These are phyloP conservation scores for Starmerella tilneyi DNA, from an alignment of 805 yeast species.

Conservation along the genomic window DNA sequence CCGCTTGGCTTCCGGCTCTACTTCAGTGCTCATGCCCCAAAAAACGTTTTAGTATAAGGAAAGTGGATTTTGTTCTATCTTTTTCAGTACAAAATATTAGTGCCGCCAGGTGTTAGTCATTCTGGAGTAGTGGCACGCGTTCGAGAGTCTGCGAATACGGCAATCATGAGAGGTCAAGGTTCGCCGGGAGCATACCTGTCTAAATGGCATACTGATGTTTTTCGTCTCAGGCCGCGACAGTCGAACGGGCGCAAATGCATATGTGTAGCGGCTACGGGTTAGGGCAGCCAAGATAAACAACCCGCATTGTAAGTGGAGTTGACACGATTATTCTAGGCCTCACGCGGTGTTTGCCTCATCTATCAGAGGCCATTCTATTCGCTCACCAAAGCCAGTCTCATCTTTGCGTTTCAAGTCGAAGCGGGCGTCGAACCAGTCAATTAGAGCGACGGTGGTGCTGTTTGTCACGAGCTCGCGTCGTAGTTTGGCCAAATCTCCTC, in stretches of 20 bases:
- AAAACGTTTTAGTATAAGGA: not conserved
- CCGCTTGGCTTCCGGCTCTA: slow-evolving; percentile 18
- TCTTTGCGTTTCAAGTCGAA: slow-evolving; percentile 58
- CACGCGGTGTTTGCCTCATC: not conserved
- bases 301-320: not conserved
- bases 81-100: not conserved
- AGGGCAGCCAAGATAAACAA: slow-evolving; percentile 11
- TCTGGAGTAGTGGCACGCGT: too few species aligned
- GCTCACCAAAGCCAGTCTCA: slow-evolving; percentile 59
- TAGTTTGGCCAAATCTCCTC: slow-evolving; percentile 24
- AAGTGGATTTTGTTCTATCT: not conserved
- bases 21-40: slow-evolving; percentile 4
- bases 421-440: slow-evolving; percentile 71
- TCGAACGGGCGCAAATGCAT: too few species aligned
- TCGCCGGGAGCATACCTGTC: too few species aligned
- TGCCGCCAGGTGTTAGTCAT: not conserved
- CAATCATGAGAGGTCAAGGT: too few species aligned
- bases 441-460: slow-evolving; percentile 47
- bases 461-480: slow-evolving; percentile 56
- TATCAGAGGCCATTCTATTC: slow-evolving; percentile 36
- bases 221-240: too few species aligned
- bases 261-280: too few species aligned
- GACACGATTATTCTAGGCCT: slow-evolving; percentile 26
- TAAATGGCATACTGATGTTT: too few species aligned
- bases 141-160: too few species aligned